phyloP scores from a whole-genome alignment of 179 eudicot species.

The Beta corolliflora region DNA sequence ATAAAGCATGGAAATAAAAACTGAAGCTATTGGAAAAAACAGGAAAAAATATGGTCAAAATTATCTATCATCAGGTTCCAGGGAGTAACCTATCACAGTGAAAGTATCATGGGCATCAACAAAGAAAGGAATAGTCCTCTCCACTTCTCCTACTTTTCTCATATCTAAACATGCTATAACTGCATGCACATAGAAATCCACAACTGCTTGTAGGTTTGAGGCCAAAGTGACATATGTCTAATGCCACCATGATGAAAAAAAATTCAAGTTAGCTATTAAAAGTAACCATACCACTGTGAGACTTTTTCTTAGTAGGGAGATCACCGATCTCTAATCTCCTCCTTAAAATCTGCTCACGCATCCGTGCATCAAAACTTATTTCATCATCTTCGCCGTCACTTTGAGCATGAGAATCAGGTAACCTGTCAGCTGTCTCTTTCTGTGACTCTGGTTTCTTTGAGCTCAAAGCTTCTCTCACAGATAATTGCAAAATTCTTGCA shows the following conservation, averaged over 20 bases:
- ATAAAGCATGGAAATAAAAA: too few species aligned
- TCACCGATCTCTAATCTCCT: constrained; percentile 74
- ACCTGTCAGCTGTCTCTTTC: constrained; percentile 40
- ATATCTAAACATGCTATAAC: background rate
- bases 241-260: background rate
- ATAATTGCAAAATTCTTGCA: constrained; percentile 59
- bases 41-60: too few species aligned
- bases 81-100: background rate
- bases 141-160: background rate
- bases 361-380: constrained; percentile 75
- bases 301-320: constrained; percentile 53
- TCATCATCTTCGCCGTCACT: constrained; percentile 57
- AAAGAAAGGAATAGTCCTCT: background rate
- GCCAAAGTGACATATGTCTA: background rate
- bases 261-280: constrained; percentile 1
- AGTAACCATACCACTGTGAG: constrained; percentile 45
- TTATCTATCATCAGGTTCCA: background rate
- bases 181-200: constrained; percentile 3
- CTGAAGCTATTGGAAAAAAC: too few species aligned
- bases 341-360: constrained; percentile 84
- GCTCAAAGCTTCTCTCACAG: constrained; percentile 74
- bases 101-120: background rate
- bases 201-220: constrained; percentile 1
- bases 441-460: constrained; percentile 58
- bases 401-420: constrained; percentile 43